phyloP scores from a whole-genome alignment of 148 eudicot species.

The Rhododendron molle region DNA sequence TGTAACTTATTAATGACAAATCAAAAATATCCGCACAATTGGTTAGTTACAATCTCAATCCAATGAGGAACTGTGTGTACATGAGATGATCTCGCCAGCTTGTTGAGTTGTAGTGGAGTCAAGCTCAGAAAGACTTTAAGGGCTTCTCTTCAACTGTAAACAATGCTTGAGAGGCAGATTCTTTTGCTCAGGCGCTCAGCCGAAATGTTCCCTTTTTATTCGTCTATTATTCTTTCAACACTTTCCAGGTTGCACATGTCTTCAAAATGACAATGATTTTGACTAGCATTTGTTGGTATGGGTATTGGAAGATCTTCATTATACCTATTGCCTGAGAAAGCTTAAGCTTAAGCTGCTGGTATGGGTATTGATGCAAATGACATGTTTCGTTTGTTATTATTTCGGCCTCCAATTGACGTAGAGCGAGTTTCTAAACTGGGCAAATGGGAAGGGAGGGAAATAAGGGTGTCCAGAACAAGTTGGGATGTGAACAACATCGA shows the following conservation, averaged over 20 bases:
- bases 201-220: not conserved
- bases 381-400: constrained; percentile 6
- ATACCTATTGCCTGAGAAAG: not conserved
- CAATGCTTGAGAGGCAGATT: not conserved
- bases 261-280: not conserved
- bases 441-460: constrained; percentile 53
- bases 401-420: constrained; percentile 75
- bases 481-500: constrained; percentile 85
- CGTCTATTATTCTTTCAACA: not conserved
- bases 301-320: not conserved
- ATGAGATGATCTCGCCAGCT: not conserved
- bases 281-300: not conserved
- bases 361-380: not conserved
- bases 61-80: not conserved
- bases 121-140: not conserved
- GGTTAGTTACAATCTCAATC: not conserved
- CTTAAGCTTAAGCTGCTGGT: not conserved
- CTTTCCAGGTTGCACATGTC: not conserved
- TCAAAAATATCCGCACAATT: not conserved
- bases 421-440: constrained; percentile 68
- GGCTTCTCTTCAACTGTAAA: not conserved
- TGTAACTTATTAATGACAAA: not conserved
- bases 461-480: constrained; percentile 70
- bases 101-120: not conserved
- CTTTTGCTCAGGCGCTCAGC: not conserved